Percentiles rank a stretch among this genome's conserved stretches.
Conservation (phyloP, 345 rosid genomes). For the Sonneratia caseolaris region DNA sequence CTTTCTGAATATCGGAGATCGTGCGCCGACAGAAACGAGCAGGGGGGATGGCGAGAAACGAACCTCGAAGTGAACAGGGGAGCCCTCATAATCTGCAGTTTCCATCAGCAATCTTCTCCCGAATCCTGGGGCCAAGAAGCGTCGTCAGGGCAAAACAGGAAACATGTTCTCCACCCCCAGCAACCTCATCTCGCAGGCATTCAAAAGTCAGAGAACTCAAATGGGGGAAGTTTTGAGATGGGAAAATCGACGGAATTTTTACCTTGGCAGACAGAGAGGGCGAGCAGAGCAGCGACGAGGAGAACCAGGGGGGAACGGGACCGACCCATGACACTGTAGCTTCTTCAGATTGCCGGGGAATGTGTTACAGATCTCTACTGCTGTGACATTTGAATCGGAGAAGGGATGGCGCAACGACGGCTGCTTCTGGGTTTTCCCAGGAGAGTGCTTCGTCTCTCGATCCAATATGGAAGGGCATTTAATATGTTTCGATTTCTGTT, state of each 20-base stretch:
- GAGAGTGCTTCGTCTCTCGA: too few species aligned
- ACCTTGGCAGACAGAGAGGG: not conserved
- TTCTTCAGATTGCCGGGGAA: not conserved
- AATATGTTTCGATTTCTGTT: too few species aligned
- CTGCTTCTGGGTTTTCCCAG: too few species aligned
- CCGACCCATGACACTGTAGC: not conserved
- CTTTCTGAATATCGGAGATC: too few species aligned
- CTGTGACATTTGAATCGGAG: not conserved
- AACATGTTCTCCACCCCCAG: not conserved
- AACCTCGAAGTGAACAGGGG: not conserved
- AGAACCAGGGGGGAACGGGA: not conserved
- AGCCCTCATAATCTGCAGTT: not conserved
- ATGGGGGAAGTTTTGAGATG: too few species aligned
- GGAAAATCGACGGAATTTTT: not conserved
- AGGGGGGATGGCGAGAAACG: too few species aligned
- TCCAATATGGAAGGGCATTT: too few species aligned
- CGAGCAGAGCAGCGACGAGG: not conserved
- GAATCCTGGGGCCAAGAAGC: not conserved
- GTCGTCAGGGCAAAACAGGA: not conserved
- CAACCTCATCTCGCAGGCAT: too few species aligned
- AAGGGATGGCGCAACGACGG: too few species aligned
- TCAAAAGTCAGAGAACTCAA: not conserved
- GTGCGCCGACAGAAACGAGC: too few species aligned
- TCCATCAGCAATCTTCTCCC: not conserved
- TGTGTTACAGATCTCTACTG: not conserved